These are phyloP conservation scores for Alternaria atra DNA, from an alignment of 2,329 filamentous ascomycete species.

Conservation along the genomic window DNA sequence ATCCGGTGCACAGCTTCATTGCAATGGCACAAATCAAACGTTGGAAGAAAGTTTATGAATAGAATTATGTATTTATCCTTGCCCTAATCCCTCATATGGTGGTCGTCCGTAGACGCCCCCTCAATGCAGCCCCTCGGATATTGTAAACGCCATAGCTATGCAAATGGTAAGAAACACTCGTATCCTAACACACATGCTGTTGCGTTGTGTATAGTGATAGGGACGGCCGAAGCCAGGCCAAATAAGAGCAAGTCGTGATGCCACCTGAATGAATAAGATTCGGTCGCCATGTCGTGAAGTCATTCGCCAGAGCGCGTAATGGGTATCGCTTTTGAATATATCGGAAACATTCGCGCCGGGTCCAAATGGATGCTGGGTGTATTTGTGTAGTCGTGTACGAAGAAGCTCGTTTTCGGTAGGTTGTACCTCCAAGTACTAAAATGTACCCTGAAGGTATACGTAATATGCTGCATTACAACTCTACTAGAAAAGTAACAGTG, in stretches of 20 bases:
- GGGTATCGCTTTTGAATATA: conserved; percentile 46
- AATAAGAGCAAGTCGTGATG: conserved; percentile 9
- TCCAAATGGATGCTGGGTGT: conserved; percentile 9
- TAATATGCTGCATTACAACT: no score
- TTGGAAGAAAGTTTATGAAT: neutral
- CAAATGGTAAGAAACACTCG: conserved; percentile 21
- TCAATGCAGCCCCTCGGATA: conserved; percentile 1
- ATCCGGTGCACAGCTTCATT: neutral
- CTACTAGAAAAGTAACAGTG: no score
- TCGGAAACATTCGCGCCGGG: conserved; percentile 31
- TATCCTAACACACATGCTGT: conserved; percentile 25
- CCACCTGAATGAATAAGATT: conserved; percentile 13
- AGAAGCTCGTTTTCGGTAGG: no score
- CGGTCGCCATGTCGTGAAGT: conserved; percentile 22
- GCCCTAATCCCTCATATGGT: conserved; percentile 4
- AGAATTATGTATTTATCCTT: conserved; percentile 2
- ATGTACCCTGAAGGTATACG: no score
- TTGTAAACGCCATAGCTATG: conserved; percentile 39
- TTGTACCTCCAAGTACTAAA: no score
- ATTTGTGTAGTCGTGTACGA: neutral
- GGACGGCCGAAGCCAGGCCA: conserved; percentile 1
- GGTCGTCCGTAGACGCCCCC: conserved; percentile 8
- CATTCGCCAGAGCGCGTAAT: conserved; percentile 28
- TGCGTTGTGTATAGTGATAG: conserved; percentile 14
- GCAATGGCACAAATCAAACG: neutral